Percentiles rank a stretch among this genome's conserved stretches.
Evolutionary conservation across 169 alveolate species (phyloP).

Genomic region (Cystoisospora suis): DNA sequence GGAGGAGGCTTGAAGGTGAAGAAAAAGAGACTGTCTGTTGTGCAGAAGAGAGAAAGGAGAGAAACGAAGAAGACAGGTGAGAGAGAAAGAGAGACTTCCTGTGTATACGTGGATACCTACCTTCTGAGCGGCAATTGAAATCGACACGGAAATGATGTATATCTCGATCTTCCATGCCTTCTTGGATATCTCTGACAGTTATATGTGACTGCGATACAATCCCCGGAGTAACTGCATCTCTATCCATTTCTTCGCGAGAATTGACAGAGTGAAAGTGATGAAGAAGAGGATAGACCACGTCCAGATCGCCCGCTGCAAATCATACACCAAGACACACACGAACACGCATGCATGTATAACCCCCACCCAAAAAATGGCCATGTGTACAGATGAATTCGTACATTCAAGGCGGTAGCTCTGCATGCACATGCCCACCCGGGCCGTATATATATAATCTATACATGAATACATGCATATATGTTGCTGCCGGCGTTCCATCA

Average conservation of each 20-base stretch:
- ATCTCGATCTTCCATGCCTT: neutral
- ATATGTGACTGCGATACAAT: neutral
- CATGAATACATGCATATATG: no score
- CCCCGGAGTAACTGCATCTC: neutral
- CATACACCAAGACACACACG: neutral
- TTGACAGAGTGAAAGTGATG: neutral
- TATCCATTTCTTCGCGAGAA: neutral
- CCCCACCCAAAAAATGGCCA: neutral
- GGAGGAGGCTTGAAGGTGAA: no score
- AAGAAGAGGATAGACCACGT: neutral
- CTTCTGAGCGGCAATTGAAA: constrained; percentile 8
- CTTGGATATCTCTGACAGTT: neutral
- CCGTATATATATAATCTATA: no score
- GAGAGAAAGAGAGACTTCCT: neutral
- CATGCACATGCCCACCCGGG: no score
- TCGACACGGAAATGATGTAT: constrained; percentile 22
- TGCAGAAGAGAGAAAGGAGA: no score
- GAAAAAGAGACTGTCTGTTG: no score
- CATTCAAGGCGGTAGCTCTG: no score
- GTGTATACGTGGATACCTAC: no score
- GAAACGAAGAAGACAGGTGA: neutral
- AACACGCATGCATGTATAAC: neutral
- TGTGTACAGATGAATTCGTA: no score
- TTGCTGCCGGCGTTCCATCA: no score
- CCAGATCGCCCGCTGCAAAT: constrained; percentile 28